Evolutionary conservation across 306 rosid genomes (phyloP), one percentile per base, ranked within the genome.

Genomic region (Ormosia semicastrata): DNA sequence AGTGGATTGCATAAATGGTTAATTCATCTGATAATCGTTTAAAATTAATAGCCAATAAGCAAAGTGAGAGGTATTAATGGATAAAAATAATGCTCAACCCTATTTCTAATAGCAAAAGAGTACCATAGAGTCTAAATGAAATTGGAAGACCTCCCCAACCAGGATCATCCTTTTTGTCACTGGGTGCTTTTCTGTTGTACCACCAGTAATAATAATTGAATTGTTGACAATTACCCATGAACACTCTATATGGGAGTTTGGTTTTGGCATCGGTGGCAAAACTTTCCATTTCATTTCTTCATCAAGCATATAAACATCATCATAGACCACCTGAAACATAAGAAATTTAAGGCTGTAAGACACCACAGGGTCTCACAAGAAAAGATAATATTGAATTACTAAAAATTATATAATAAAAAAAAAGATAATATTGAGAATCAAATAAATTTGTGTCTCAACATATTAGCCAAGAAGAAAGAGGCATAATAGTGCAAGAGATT

Each of bases 171-270:
- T 82, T 71, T 95, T 91, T 67, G 91, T 91, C 33, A 83, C 73
- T 1, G 98, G 97, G 75, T 95, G 94, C 85, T 95, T 95, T 72
- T 95, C 97, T 24, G 98, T 95, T 33, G 98, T 91, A 46, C 98
- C 98, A 5, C 98, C 98, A 0, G 94, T 72, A 75, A 93, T 89
- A 71, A 95, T 76, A 13, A 95, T 85, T 12, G 98, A 95, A 82
- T 93, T 88, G 83, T 91, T 93, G 76, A 90, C 88, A 15, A 93
- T 12, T 0, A 90, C 90, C 98, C 95, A 91, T 50, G 99, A 86
- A 84, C 87, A 90, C 74, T 93, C 99, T 17, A 91, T 89, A 64
- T 95, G 99, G 69, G 98, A 95, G 84, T 95, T 62, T 17, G 94
- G 92, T 82, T 95, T 95, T 47, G 94, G 98, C 97, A 93, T 89